These are phyloP conservation scores for Carpinus viminea DNA, from an alignment of 306 rosid species.

Conservation along the genomic window DNA sequence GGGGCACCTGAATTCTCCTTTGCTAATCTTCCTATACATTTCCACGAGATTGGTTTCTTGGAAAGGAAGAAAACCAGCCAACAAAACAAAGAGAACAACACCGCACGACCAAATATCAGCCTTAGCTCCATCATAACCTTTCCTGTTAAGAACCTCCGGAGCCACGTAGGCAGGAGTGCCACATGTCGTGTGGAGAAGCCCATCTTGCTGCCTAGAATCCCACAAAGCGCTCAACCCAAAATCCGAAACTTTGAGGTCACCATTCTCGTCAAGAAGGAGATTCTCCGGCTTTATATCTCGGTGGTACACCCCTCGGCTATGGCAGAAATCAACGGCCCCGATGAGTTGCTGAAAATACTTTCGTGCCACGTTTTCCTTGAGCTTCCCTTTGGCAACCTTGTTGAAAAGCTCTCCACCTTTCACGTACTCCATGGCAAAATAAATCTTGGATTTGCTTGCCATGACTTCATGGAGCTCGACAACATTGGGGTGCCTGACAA, in stretches of 20 bases:
- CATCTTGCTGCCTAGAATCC: slow-evolving; percentile 44
- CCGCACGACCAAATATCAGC: slow-evolving; percentile 86
- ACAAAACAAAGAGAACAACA: slow-evolving; percentile 63
- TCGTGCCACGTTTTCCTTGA: slow-evolving; percentile 52
- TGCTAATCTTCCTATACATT: slow-evolving; percentile 58
- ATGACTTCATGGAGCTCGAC: slow-evolving; percentile 63
- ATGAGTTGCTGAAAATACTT: slow-evolving; percentile 69
- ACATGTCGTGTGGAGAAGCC: slow-evolving; percentile 64
- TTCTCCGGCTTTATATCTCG: slow-evolving; percentile 70
- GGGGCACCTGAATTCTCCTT: slow-evolving; percentile 61
- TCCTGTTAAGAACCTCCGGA: slow-evolving; percentile 55
- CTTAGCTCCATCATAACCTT: slow-evolving; percentile 74
- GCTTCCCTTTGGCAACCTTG: slow-evolving; percentile 53
- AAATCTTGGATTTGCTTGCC: slow-evolving; percentile 72
- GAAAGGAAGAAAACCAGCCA: slow-evolving; percentile 76
- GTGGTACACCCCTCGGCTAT: slow-evolving; percentile 60
- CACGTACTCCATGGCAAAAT: slow-evolving; percentile 58
- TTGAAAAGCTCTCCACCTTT: slow-evolving; percentile 66
- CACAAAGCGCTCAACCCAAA: slow-evolving; percentile 62
- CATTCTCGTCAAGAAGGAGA: slow-evolving; percentile 62
- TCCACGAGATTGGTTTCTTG: slow-evolving; percentile 47
- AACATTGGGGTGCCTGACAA: slow-evolving; percentile 55
- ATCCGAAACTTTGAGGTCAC: slow-evolving; percentile 57
- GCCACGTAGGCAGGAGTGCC: slow-evolving; percentile 75
- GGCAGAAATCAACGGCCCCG: slow-evolving; percentile 60